Evolutionary conservation across 768 basidiomycete species (phyloP).

Genomic region (Mycena haematopus): DNA sequence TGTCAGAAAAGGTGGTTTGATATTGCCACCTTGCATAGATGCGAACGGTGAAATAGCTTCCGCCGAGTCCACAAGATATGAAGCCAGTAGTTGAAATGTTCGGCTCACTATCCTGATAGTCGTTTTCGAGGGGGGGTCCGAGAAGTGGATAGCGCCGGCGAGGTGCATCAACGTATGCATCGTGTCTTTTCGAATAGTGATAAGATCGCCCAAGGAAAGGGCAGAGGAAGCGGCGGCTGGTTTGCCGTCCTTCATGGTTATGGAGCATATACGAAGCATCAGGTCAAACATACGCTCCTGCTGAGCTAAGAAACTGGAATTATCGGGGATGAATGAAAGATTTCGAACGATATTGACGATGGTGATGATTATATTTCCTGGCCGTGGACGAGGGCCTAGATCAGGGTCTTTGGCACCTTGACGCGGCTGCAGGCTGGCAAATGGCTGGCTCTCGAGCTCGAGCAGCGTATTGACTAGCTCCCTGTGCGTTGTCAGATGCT

Average conservation of each 20-base stretch:
- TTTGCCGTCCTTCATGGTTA: constrained; percentile 45
- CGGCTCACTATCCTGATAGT: constrained; percentile 59
- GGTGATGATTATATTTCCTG: constrained; percentile 70
- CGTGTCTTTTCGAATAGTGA: constrained; percentile 78
- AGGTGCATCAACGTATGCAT: constrained; percentile 73
- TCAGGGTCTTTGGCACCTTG: constrained; percentile 58
- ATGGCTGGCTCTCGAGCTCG: constrained; percentile 64
- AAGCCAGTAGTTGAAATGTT: constrained; percentile 70
- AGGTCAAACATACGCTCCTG: constrained; percentile 70
- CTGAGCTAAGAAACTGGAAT: constrained; percentile 67
- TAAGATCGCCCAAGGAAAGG: constrained; percentile 74
- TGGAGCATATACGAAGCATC: constrained; percentile 70
- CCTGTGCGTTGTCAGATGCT: constrained; percentile 64
- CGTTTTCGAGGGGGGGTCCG: constrained; percentile 47
- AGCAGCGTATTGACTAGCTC: constrained; percentile 64
- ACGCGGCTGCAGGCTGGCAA: constrained; percentile 58
- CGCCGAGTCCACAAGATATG: constrained; percentile 74
- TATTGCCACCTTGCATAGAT: constrained; percentile 53
- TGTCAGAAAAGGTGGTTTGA: constrained; percentile 63
- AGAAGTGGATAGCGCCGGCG: constrained; percentile 57
- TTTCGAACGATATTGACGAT: constrained; percentile 87
- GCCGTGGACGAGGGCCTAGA: constrained; percentile 67
- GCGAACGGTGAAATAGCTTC: constrained; percentile 71
- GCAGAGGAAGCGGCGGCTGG: constrained; percentile 55
- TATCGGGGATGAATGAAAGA: constrained; percentile 77